phyloP scores from a whole-genome alignment of 352 stramenopile genomes.

The Halophytophthora batemanensis region DNA sequence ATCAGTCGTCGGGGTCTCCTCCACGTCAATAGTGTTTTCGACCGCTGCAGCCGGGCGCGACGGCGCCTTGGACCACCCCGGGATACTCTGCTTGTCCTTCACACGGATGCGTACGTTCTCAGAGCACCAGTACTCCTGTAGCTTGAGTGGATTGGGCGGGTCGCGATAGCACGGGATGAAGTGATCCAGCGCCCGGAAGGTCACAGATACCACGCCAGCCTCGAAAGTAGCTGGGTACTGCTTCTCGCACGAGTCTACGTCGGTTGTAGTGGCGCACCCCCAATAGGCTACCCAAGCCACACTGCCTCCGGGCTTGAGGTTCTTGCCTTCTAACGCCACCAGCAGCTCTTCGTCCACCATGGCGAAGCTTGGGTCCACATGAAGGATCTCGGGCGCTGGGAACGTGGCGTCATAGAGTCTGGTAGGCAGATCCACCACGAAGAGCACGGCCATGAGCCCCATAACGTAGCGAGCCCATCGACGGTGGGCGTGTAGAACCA shows the following conservation, averaged over 20 bases:
- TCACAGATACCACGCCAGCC: constrained; percentile 60
- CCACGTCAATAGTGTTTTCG: neutral
- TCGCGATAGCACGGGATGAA: constrained; percentile 87
- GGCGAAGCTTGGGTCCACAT: constrained; percentile 64
- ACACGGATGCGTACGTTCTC: constrained; percentile 66
- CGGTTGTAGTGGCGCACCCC: constrained; percentile 62
- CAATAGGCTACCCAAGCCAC: constrained; percentile 81
- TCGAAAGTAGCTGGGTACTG: constrained; percentile 67
- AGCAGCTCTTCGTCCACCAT: constrained; percentile 72
- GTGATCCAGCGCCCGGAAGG: constrained; percentile 70
- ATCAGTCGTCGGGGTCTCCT: neutral
- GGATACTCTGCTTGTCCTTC: constrained; percentile 77
- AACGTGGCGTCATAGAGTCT: constrained; percentile 54
- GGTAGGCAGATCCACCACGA: constrained; percentile 45
- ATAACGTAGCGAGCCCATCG: constrained; percentile 54
- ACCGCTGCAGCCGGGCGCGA: constrained; percentile 3
- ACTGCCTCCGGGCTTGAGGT: constrained; percentile 69
- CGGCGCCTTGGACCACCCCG: constrained; percentile 54
- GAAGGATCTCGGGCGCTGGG: constrained; percentile 49
- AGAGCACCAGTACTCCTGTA: constrained; percentile 70
- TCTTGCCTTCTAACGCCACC: constrained; percentile 61
- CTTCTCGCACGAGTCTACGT: constrained; percentile 63
- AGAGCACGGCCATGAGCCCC: constrained; percentile 33
- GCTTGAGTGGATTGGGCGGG: constrained; percentile 70
- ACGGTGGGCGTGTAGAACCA: constrained; percentile 55